A percentile compares a stretch with the other conserved stretches of the same genome.
Evolutionary conservation across 768 basidiomycete species (phyloP).

Genomic region (Mycena kentingensis): DNA sequence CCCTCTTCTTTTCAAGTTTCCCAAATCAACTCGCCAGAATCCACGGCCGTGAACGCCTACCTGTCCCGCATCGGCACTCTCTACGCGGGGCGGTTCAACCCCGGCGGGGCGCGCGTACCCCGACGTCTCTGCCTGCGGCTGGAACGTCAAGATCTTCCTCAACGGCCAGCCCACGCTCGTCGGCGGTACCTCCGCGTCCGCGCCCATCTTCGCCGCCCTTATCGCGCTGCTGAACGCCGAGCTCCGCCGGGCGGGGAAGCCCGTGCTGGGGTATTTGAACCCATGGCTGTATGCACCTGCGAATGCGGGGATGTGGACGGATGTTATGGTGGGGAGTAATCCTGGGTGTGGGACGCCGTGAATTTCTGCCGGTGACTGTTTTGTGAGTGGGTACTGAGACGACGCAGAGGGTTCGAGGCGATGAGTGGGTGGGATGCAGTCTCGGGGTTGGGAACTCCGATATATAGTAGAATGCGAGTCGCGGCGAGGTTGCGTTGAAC

Average conservation of each 20-base stretch:
- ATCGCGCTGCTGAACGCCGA: constrained; percentile 5
- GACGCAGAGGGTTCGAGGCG: too few relatives aligned
- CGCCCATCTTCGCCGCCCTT: constrained; percentile 1
- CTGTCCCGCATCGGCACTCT: constrained; percentile 32
- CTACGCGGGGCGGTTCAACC: constrained; percentile 44
- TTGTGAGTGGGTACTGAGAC: too few relatives aligned
- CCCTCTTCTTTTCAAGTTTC: too few relatives aligned
- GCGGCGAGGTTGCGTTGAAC: too few relatives aligned
- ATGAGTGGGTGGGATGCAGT: too few relatives aligned
- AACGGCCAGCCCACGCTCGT: neutral
- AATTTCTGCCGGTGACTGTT: too few relatives aligned
- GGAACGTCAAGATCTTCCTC: neutral
- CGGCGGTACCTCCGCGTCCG: neutral
- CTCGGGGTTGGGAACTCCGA: too few relatives aligned
- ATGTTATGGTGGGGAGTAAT: too few relatives aligned
- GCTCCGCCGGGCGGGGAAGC: neutral
- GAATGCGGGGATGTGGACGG: too few relatives aligned
- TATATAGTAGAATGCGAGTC: too few relatives aligned
- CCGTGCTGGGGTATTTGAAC: constrained; percentile 1
- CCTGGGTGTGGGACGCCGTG: too few relatives aligned
- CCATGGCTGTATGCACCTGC: constrained; percentile 4
- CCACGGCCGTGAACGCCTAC: constrained; percentile 29
- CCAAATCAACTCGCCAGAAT: constrained; percentile 36
- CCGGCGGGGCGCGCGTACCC: constrained; percentile 27
- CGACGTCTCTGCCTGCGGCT: constrained; percentile 2